Evolutionary conservation across 2,329 filamentous ascomycete species (phyloP), one percentile per base, ranked within the genome.

Genomic region (Cucurbitaria berberidis): DNA sequence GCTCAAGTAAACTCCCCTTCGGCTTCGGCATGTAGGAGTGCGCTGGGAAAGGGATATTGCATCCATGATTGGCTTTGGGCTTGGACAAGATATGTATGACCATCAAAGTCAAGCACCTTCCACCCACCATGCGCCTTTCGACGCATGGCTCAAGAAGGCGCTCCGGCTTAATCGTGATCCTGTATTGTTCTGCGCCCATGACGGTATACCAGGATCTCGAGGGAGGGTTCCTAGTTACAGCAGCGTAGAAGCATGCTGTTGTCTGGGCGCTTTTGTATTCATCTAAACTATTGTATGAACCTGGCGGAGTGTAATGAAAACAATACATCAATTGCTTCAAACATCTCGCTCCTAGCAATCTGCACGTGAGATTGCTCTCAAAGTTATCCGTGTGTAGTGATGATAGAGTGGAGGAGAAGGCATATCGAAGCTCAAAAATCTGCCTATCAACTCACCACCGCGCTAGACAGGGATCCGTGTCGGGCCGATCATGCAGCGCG

Each of bases 131-230:
- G 75, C 75, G 81, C 85, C 89, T 96, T 79, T 96, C 90, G 81
- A 85, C 79, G 81, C 81, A 82, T 86, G 84, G 86, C 87, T 90
- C 84, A 88, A 93, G 86, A 87, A 88, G 87, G 85, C 86, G 90
- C 92, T 96, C 93, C 93, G 92, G 93, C 93, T 97, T 96, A 96
- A 95, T 96, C 89, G 91, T 88, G 90, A 91, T 91, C 89, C 71
- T 53, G 58, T 60, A 63, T 75, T 68, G 47, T 69, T 96, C 84
- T 96, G 82, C 89, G 92, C 91, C 90, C 84, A 54, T 76, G 76
- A 89, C 87, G 83, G 83, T 82, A 82, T 89, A 95, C 91, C 89
- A 90, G 91, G 84, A 84, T 81, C 82, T 88, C 87, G 91, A 83
- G 45, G 77, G 82, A 77, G 74, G 73, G 75, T 74, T 74, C 77